A percentile compares a stretch with the other conserved stretches of the same genome.
These are phyloP conservation scores for Drosera spatulata DNA, from an alignment of 179 eudicot genomes.

Conservation along the genomic window DNA sequence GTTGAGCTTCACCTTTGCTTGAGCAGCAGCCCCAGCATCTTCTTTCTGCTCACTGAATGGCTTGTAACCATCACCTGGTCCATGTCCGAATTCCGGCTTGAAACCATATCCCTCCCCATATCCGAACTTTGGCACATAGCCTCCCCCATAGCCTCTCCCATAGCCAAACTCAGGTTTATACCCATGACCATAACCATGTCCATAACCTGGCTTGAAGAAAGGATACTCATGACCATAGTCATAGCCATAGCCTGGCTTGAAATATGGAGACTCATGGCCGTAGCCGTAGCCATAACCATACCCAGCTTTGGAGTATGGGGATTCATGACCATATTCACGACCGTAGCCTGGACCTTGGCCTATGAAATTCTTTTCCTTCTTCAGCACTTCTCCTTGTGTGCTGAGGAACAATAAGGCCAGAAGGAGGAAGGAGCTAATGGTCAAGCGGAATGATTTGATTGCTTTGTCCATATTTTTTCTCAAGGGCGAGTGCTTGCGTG, in stretches of 20 bases:
- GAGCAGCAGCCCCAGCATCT: too few relatives aligned
- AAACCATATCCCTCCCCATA: too few relatives aligned
- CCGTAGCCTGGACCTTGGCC: not conserved
- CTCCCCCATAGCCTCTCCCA: not conserved
- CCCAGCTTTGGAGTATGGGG: not conserved
- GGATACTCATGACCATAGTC: not conserved
- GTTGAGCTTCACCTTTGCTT: too few relatives aligned
- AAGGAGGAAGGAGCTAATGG: not conserved
- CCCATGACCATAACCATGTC: not conserved
- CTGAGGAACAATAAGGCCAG: not conserved
- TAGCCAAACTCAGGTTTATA: not conserved
- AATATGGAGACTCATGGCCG: not conserved
- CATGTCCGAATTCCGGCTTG: too few relatives aligned
- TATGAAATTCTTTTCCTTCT: not conserved
- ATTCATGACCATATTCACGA: not conserved
- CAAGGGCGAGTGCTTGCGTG: too few relatives aligned
- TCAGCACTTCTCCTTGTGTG: not conserved
- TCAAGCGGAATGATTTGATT: not conserved
- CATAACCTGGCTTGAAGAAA: not conserved
- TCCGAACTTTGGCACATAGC: not conserved
- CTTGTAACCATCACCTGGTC: too few relatives aligned
- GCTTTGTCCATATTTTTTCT: not conserved
- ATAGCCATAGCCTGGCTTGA: not conserved
- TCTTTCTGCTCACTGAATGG: too few relatives aligned
- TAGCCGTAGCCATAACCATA: not conserved